These are phyloP conservation scores for Nakazawaea peltata DNA, from an alignment of 805 yeast species.

Conservation along the genomic window DNA sequence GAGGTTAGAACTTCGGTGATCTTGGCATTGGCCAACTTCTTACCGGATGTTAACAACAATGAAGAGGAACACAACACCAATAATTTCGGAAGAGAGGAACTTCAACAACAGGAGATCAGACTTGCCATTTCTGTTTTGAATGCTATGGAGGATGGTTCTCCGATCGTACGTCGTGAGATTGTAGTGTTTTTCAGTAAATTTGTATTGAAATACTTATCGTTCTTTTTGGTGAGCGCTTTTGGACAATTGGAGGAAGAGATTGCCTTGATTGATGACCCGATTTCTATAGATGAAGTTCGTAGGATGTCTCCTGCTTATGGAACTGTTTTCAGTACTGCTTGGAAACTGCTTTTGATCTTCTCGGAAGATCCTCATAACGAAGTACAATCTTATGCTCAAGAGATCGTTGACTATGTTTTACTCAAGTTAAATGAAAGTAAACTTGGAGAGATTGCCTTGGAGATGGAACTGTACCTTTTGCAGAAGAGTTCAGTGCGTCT, in stretches of 20 bases:
- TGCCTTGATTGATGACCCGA: constrained; percentile 53
- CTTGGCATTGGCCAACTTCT: constrained; percentile 61
- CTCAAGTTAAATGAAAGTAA: constrained; percentile 56
- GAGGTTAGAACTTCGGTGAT: constrained; percentile 87
- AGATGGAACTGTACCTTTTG: constrained; percentile 56
- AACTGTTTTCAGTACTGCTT: constrained; percentile 73
- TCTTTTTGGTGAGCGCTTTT: constrained; percentile 82
- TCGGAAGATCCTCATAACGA: constrained; percentile 87
- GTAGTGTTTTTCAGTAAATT: constrained; percentile 70
- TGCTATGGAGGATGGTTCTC: constrained; percentile 79
- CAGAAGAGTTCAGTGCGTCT: constrained; percentile 30
- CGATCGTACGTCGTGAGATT: constrained; percentile 81
- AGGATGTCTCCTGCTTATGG: constrained; percentile 78
- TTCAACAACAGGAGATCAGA: constrained; percentile 60
- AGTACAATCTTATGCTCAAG: constrained; percentile 64
- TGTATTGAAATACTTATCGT: constrained; percentile 58
- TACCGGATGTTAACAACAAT: constrained; percentile 37
- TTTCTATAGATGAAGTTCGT: constrained; percentile 53
- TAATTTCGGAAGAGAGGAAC: constrained; percentile 25
- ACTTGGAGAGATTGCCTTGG: constrained; percentile 53
- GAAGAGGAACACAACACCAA: constrained; percentile 22
- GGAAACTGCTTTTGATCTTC: constrained; percentile 76
- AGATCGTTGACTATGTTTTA: constrained; percentile 67
- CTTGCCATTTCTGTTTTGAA: constrained; percentile 62
- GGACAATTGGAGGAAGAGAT: constrained; percentile 78